Percentiles rank a stretch among this genome's conserved stretches.
phyloP scores from a whole-genome alignment of 306 rosid species.

The Arachis hypogaea region DNA sequence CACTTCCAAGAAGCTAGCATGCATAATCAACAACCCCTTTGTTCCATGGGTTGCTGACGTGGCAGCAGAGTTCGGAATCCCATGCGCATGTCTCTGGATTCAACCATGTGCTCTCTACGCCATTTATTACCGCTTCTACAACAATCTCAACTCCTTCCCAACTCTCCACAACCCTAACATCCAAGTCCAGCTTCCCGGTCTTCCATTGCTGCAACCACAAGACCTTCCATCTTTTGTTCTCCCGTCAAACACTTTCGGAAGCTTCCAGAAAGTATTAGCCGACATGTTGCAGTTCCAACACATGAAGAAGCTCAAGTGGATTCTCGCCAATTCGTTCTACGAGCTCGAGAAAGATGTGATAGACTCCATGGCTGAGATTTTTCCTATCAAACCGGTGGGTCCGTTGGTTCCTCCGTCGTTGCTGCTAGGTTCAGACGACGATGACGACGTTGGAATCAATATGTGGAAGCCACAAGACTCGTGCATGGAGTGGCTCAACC shows the following conservation, averaged over 20 bases:
- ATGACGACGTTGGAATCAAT: constrained; percentile 43
- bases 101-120: constrained; percentile 58
- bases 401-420: constrained; percentile 51
- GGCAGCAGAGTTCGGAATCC: constrained; percentile 43
- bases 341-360: constrained; percentile 53
- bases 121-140: constrained; percentile 51
- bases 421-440: constrained; percentile 36
- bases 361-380: constrained; percentile 45
- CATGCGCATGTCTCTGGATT: constrained; percentile 62
- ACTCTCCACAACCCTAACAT: constrained; percentile 27
- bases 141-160: constrained; percentile 41
- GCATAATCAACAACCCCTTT: constrained; percentile 57
- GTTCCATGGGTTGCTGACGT: constrained; percentile 59
- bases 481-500: constrained; percentile 56
- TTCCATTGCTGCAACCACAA: constrained; percentile 40
- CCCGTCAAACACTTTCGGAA: constrained; percentile 40
- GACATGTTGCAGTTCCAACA: constrained; percentile 41
- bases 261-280: not conserved
- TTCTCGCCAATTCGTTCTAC: constrained; percentile 48
- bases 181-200: constrained; percentile 45
- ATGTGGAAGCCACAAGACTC: constrained; percentile 54
- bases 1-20: constrained; percentile 36
- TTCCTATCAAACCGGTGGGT: constrained; percentile 45
- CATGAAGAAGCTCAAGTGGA: constrained; percentile 52
- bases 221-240: constrained; percentile 61